Evolutionary conservation across 345 rosid species (phyloP).

Genomic region (Moringa oleifera): DNA sequence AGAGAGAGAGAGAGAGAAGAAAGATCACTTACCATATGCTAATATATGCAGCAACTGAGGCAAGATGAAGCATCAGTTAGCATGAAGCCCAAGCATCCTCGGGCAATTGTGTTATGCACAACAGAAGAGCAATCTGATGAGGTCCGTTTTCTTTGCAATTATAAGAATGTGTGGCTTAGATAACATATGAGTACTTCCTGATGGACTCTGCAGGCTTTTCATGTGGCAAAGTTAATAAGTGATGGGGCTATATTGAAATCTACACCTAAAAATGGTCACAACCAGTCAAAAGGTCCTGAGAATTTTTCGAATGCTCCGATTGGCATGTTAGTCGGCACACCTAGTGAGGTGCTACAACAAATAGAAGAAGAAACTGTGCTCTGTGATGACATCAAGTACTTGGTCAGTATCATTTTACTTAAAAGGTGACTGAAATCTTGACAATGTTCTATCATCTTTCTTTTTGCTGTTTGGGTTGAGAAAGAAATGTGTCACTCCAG

Average conservation of each 20-base stretch:
- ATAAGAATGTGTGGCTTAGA: neutral
- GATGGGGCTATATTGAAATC: conserved; percentile 49
- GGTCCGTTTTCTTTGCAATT: conserved; percentile 26
- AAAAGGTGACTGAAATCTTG: no score
- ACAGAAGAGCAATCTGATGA: conserved; percentile 60
- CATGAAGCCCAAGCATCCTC: conserved; percentile 57
- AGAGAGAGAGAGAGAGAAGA: neutral
- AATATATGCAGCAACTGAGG: conserved; percentile 42
- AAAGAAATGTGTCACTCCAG: neutral
- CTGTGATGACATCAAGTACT: conserved; percentile 18
- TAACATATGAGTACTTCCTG: neutral
- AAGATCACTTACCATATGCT: neutral
- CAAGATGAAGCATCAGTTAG: conserved; percentile 39
- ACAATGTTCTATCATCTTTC: neutral
- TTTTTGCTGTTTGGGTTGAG: neutral
- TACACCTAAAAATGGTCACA: conserved; percentile 39
- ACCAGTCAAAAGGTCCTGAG: conserved; percentile 38
- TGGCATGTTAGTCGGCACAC: conserved; percentile 44
- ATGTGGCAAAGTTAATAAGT: conserved; percentile 46
- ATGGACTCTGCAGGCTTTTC: conserved; percentile 37
- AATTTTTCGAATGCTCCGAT: conserved; percentile 42
- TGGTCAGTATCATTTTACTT: neutral
- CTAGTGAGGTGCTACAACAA: conserved; percentile 21
- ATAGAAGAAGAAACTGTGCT: conserved; percentile 22
- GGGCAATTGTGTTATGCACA: conserved; percentile 57